Base-by-base conservation (phyloP, 257 asterid species). In the Salvia miltiorrhiza region DNA sequence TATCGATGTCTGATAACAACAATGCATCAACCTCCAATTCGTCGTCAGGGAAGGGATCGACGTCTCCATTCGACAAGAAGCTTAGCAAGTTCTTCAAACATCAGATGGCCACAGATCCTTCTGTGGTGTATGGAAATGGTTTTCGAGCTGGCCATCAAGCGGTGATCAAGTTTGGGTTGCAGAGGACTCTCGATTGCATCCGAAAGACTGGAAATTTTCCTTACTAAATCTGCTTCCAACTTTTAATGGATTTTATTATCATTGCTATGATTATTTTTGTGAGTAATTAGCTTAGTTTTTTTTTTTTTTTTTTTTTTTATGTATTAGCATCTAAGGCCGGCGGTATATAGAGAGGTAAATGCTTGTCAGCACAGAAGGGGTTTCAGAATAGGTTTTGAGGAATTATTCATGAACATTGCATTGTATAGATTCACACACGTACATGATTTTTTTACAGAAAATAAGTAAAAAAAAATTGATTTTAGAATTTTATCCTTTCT, bases 61-160 rank as follows among this genome's bases (percentile, higher is more conserved):
- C 82, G 73, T 86, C 97, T 50, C 90, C 92, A 23, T 87, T 87
- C 4, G 99, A 90, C 77, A 81, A 69, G 78, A 90, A 87, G 76
- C 93, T 93, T 0, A 88, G 96, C 28, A 53, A 56, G 74, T 94
- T 89, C 69, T 87, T 89, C 73, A 91, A 91, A 80, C 88, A 91
- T 69, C 99, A 94, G 84, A 94, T 94, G 13, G 95, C 87, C 75
- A 82, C 96, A 0, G 99, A 94, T 64, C 75, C 91, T 8, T 94
- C 99, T 2, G 80, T 80, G 23, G 89, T 94, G 5, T 94, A 94
- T 57, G 99, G 99, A 59, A 80, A 94, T 55, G 97, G 99, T 13
- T 94, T 87, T 61, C 70, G 97, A 70, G 87, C 86, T 26, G 99
- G 93, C 70, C 86, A 89, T 41, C 84, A 77, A 40, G 97, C 96